Evolutionary conservation across 371 early-diverging fungal genomes (phyloP).

Genomic region (Rhizomucor pusillus): DNA sequence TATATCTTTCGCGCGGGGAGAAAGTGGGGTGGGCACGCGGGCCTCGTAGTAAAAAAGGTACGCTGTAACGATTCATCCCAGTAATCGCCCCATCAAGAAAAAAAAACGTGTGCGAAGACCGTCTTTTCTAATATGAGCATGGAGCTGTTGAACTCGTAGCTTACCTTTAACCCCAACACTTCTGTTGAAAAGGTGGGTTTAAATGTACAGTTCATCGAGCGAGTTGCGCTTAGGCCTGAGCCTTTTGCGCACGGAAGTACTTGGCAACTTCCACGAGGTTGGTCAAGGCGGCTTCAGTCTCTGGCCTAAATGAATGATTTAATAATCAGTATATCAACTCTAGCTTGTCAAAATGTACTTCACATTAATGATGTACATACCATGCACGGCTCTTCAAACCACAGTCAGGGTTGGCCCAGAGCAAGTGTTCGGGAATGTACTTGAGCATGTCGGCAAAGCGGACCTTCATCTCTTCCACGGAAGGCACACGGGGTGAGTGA

Average conservation of each 20-base stretch:
- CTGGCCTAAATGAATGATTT: conserved; percentile 59
- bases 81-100: conserved; percentile 9
- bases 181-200: conserved; percentile 23
- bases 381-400: conserved; percentile 96
- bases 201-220: not conserved
- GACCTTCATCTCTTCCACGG: conserved; percentile 82
- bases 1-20: too few relatives aligned
- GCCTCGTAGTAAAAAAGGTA: too few relatives aligned
- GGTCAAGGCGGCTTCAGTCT: conserved; percentile 81
- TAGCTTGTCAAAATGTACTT: conserved; percentile 38
- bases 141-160: conserved; percentile 24
- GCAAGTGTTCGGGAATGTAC: conserved; percentile 68
- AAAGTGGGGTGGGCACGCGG: too few relatives aligned
- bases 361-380: conserved; percentile 48
- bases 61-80: conserved; percentile 4
- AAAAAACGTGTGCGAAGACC: conserved; percentile 4
- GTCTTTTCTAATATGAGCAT: conserved; percentile 9
- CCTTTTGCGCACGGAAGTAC: conserved; percentile 53
- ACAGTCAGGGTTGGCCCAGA: conserved; percentile 98
- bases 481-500: conserved; percentile 94
- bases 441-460: conserved; percentile 78
- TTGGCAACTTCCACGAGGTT: conserved; percentile 88
- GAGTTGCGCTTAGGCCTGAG: conserved; percentile 15
- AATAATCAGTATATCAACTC: not conserved
- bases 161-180: conserved; percentile 21